phyloP scores from a whole-genome alignment of 441 rosid species.

The Capsella rubella region DNA sequence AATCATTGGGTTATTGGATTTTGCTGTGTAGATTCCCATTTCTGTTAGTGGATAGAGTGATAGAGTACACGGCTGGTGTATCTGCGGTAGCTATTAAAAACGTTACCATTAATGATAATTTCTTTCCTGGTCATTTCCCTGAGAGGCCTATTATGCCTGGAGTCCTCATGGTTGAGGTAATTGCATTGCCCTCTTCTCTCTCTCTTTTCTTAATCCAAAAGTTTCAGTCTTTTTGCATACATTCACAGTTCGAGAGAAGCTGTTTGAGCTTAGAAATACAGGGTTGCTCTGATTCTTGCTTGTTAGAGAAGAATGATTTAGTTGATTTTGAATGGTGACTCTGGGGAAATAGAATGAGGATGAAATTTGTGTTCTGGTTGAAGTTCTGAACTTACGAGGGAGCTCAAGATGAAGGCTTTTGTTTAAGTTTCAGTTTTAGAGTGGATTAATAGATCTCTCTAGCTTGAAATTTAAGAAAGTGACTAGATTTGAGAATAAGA shows the following conservation, averaged over 20 bases:
- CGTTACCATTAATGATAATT: constrained; percentile 93
- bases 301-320: not conserved
- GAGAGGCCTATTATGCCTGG: constrained; percentile 97
- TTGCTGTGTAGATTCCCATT: constrained; percentile 73
- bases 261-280: not conserved
- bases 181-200: not conserved
- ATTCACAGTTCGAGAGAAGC: not conserved
- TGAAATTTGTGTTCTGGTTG: not conserved
- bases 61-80: constrained; percentile 85
- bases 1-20: not conserved
- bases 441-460: not conserved
- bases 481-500: not conserved
- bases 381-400: not conserved
- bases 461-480: not conserved
- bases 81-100: constrained; percentile 93
- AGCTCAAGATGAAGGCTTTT: constrained; percentile 5
- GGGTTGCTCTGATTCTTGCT: constrained; percentile 4
- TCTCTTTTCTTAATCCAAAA: not conserved
- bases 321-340: constrained; percentile 21
- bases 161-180: constrained; percentile 94
- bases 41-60: constrained; percentile 92
- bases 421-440: not conserved
- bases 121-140: constrained; percentile 96
- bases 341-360: not conserved
- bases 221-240: not conserved